These are phyloP conservation scores for Pseudohalonectria lignicola DNA, from an alignment of 2,329 filamentous ascomycete species.

Conservation along the genomic window DNA sequence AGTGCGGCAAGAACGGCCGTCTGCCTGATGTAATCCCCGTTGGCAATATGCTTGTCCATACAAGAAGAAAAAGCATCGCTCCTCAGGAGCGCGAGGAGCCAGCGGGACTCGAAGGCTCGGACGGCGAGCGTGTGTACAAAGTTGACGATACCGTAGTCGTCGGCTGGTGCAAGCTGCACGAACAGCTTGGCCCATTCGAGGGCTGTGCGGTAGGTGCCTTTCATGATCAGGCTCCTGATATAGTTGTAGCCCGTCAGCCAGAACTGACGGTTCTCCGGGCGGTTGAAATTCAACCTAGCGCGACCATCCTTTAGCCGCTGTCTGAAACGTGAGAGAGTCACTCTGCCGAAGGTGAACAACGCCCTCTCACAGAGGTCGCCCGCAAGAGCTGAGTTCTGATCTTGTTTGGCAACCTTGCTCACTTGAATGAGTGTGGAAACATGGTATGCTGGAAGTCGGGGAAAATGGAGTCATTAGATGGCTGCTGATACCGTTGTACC, in stretches of 20 bases:
- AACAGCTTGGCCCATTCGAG: constrained; percentile 89
- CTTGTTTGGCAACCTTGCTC: constrained; percentile 82
- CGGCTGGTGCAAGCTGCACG: constrained; percentile 60
- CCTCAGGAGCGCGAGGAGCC: constrained; percentile 60
- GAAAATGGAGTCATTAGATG: too few relatives aligned
- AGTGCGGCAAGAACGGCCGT: constrained; percentile 67
- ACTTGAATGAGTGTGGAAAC: constrained; percentile 90
- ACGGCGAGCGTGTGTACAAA: constrained; percentile 77
- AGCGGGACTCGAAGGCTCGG: constrained; percentile 65
- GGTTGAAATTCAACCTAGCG: constrained; percentile 68
- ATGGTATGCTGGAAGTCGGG: constrained; percentile 81
- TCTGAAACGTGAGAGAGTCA: constrained; percentile 72
- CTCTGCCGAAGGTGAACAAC: constrained; percentile 86
- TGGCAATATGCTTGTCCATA: constrained; percentile 9
- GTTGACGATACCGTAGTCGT: constrained; percentile 76
- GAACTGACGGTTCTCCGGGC: constrained; percentile 84
- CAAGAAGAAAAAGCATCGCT: constrained; percentile 11
- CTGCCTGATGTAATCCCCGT: constrained; percentile 57
- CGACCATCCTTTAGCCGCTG: constrained; percentile 65
- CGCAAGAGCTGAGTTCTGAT: constrained; percentile 76
- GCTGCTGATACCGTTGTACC: too few relatives aligned
- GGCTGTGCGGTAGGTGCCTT: constrained; percentile 88
- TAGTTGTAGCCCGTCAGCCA: constrained; percentile 88
- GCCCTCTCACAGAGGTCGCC: constrained; percentile 84
- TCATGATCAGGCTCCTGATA: constrained; percentile 71